Conservation (phyloP, 805 yeast species). For the Candida sakaeoensis region DNA sequence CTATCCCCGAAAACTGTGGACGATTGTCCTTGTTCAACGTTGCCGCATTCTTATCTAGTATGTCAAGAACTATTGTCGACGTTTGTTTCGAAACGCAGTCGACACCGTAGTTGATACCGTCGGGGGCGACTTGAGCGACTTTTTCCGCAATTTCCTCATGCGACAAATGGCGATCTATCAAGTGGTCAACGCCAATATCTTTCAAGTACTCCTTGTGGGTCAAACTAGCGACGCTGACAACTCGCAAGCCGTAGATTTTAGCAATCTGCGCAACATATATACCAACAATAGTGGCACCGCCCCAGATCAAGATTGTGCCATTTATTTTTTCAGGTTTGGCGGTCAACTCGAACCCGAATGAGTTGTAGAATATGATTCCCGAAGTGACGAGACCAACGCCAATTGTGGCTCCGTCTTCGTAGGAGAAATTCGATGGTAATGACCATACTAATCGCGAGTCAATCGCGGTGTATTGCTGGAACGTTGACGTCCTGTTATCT, state of each 20-base stretch:
- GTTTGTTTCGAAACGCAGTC: constrained; percentile 44
- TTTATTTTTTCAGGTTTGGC: constrained; percentile 1
- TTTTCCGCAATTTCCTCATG: constrained; percentile 13
- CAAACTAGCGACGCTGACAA: constrained; percentile 26
- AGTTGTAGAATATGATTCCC: constrained; percentile 20
- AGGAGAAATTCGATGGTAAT: constrained; percentile 29
- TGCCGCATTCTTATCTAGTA: constrained; percentile 14
- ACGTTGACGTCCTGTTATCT: constrained; percentile 44
- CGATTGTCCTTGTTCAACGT: neutral
- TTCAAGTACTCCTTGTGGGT: constrained; percentile 18
- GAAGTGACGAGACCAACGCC: constrained; percentile 50
- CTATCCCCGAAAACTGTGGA: constrained; percentile 36
- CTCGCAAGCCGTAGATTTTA: constrained; percentile 34
- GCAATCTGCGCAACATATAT: constrained; percentile 42
- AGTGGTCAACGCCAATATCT: constrained; percentile 25
- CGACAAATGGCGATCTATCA: constrained; percentile 31
- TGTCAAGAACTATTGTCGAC: constrained; percentile 25
- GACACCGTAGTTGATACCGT: constrained; percentile 33
- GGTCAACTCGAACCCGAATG: constrained; percentile 14
- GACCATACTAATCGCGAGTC: constrained; percentile 46
- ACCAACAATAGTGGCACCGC: constrained; percentile 48
- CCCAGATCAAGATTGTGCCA: constrained; percentile 39
- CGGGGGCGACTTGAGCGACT: constrained; percentile 15
- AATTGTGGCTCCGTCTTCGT: constrained; percentile 41
- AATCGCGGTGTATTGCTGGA: constrained; percentile 43